phyloP scores from a whole-genome alignment of 768 basidiomycete genomes.

The Mycena latifolia region DNA sequence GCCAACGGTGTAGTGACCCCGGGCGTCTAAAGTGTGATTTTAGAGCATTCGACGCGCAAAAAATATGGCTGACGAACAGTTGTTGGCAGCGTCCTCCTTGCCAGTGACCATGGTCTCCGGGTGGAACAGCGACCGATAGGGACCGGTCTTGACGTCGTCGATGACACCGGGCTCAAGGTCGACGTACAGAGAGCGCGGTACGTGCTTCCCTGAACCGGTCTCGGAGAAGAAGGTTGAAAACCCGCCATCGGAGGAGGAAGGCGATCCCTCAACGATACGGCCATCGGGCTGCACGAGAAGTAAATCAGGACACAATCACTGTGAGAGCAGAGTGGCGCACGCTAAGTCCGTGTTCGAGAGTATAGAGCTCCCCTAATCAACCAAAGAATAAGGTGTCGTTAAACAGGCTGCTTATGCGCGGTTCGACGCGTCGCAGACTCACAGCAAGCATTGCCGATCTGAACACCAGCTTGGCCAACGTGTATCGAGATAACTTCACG shows the following conservation, averaged over 20 bases:
- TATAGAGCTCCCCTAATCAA: slow-evolving; percentile 95
- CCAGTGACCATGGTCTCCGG: slow-evolving; percentile 98
- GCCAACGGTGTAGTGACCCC: slow-evolving; percentile 98
- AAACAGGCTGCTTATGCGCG: slow-evolving; percentile 2
- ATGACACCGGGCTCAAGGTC: slow-evolving; percentile 98
- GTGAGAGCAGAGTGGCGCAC: slow-evolving; percentile 59
- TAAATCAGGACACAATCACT: slow-evolving; percentile 36
- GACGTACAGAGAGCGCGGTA: slow-evolving; percentile 97
- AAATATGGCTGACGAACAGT: slow-evolving; percentile 70
- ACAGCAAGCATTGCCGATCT: slow-evolving; percentile 99
- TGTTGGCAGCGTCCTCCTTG: slow-evolving; percentile 99
- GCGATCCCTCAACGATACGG: slow-evolving; percentile 84
- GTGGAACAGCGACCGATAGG: slow-evolving; percentile 98
- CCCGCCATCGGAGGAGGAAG: slow-evolving; percentile 84
- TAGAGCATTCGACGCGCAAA: slow-evolving; percentile 12
- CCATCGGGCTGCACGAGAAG: slow-evolving; percentile 85
- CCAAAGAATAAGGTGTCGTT: slow-evolving; percentile 47
- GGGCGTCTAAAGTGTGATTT: slow-evolving; percentile 80
- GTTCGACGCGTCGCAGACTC: slow-evolving; percentile 52
- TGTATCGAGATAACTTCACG: slow-evolving; percentile 98
- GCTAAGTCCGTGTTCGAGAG: slow-evolving; percentile 97
- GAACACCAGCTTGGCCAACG: slow-evolving; percentile 98
- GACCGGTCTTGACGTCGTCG: slow-evolving; percentile 96
- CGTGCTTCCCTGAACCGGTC: slow-evolving; percentile 95
- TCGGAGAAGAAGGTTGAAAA: slow-evolving; percentile 99